Base-by-base conservation (phyloP, 2,329 filamentous ascomycete genomes). In the Dactylellina parvicollis region DNA sequence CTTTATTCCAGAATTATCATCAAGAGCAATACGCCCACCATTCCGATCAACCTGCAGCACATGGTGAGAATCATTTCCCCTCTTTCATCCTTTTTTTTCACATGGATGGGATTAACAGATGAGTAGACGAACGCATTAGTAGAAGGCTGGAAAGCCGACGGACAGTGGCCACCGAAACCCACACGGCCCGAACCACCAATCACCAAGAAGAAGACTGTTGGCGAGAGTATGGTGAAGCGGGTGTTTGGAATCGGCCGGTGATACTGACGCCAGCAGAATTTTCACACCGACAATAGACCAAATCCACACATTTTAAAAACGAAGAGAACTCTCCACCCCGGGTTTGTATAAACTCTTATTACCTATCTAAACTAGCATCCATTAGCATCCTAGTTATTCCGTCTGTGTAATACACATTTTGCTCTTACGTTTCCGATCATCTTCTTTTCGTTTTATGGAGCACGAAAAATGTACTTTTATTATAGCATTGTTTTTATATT, bases 91-190 rank as follows among this genome's bases (percentile, higher is more conserved):
- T 7, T 4, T 22, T 3, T 16, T 2, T 24, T 5, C 36, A 22
- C 24, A 18, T 4, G n/a, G 28, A 30, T 24, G 26, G 32, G 3
- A 5, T 22, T 14, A 49, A 30, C 20, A 34, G 30, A 38, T 24
- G 9, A 22, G 9, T 38, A 74, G 70, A 75, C 71, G 16, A 76
- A 76, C 24, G 76, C 76, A 14, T 62, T 78, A 12, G 74, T 77
- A 9, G 66, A 75, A 28, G 77, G 77, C 38, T 78, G 77, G 77
- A 76, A 77, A 49, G 69, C 65, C 16, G 77, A 78, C 50, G 76
- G 76, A 7, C 69, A 76, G 59, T 78, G 77, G 77, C 77, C 77
- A 14, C 76, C 77, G 4, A 76, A 75, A 28, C 73, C 74, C 1
- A 75, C 59, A 9, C 67, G 32, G 28, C 76, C 76, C 9, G 76